Conservation (phyloP, 768 basidiomycete species). For the Chalciporus pseudorubinellus region DNA sequence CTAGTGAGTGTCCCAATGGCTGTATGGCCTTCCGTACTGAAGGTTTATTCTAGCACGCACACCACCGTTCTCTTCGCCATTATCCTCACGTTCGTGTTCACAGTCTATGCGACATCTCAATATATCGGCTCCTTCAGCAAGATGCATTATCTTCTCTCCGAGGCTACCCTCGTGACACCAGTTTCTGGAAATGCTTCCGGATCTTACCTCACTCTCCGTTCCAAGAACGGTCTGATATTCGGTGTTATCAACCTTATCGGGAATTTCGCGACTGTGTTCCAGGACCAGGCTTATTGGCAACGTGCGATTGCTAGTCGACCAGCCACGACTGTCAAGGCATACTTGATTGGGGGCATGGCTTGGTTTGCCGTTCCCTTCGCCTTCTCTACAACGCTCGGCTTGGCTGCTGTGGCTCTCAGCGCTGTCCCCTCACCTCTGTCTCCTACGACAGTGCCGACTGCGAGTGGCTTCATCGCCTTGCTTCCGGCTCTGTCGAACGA, state of each 20-base stretch:
- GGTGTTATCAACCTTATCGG: slow-evolving; percentile 87
- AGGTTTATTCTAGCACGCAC: slow-evolving; percentile 57
- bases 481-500: slow-evolving; percentile 43
- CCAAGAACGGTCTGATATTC: slow-evolving; percentile 75
- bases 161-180: slow-evolving; percentile 52
- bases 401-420: slow-evolving; percentile 80
- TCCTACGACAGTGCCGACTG: slow-evolving; percentile 39
- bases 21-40: not conserved
- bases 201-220: slow-evolving; percentile 79
- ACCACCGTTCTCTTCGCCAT: slow-evolving; percentile 85
- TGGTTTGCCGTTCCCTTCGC: slow-evolving; percentile 92
- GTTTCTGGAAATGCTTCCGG: slow-evolving; percentile 83
- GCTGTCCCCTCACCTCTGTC: slow-evolving; percentile 36
- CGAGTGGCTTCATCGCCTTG: slow-evolving; percentile 46
- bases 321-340: slow-evolving; percentile 85
- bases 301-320: slow-evolving; percentile 87
- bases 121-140: slow-evolving; percentile 75
- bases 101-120: slow-evolving; percentile 74
- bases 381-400: slow-evolving; percentile 83
- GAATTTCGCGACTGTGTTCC: slow-evolving; percentile 69
- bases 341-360: slow-evolving; percentile 82
- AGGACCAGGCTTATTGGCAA: slow-evolving; percentile 86
- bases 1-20: slow-evolving; percentile 52
- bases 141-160: slow-evolving; percentile 80
- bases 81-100: slow-evolving; percentile 74